Base-by-base conservation (phyloP, 2,329 filamentous ascomycete species). In the Alternaria rosae region DNA sequence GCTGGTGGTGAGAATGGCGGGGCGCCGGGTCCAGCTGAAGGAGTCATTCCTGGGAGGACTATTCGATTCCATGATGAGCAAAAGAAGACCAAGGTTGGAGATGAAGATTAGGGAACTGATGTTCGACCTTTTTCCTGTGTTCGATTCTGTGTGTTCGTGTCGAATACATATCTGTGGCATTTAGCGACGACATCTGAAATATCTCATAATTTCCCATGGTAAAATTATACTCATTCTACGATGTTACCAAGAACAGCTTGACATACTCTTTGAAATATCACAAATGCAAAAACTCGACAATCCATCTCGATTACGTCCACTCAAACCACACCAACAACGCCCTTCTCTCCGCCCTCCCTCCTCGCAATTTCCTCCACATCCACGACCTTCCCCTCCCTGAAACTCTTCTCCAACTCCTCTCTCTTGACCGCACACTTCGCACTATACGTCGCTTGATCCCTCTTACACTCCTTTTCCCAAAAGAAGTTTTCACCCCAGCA, bases 361-460 rank as follows among this genome's bases (percentile, higher is more conserved):
- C 52, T 70, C 15, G 76, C 73, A 47, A 79, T 68, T 50, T 79
- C 76, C 52, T 79, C 76, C 15, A 80, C 76, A 60, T 76, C 69
- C 8, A 79, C 21, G 9, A 71, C 66, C 9, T 62, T 68, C 23
- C 78, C 78, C 2, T 72, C 70, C 48, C 71, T 73, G 30, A 71
- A 54, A 26, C 70, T 76, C 32, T 65, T 71, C 64, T 75, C 71
- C 32, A 79, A 28, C 43, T 76, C 73, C 62, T 73, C 76, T 50
- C 65, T 77, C 44, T 59, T 72, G 15, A 78, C 57, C 15, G 57
- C 54, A 60, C 76, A 80, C 20, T 65, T 71, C 0, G 78, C 77
- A 41, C 67, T 70, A 61, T 80, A 80, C 25, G 60, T 68, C 44
- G 72, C 72, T 52, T 68, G 71, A 17, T 61, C 51, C 41, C 72